Base-by-base conservation (phyloP, 208 protist species). In the Crithidia acanthocephali region DNA sequence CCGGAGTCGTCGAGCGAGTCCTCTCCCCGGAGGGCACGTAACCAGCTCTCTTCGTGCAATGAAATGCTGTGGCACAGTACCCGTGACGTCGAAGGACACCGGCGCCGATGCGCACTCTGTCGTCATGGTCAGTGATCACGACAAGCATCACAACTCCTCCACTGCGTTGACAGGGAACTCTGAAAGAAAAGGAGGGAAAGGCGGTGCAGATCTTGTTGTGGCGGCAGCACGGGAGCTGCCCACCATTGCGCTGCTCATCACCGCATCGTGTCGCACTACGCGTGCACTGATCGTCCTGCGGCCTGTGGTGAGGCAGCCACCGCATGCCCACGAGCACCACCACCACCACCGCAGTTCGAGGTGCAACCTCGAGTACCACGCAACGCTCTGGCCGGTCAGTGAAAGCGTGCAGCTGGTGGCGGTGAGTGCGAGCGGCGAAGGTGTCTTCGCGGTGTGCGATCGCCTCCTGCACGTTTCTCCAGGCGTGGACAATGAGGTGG, bases 231-330 rank as follows among this genome's bases (percentile, higher is more conserved):
- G 45, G 13, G 25, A n/a, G 16, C 61, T 79, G 10, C 74, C 74
- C 8, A 79, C 74, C 13, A 64, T 79, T 2, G 66, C 67, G 2
- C 25, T 79, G 7, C 59, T 79, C 33, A 13, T 73, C 33, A 28
- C 56, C 28, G 48, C 60, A 16, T 37, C 73, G 1, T 25, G 33
- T 30, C 1, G 4, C 45, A 25, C 11, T 22, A 33, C 10, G 70
- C 66, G 51, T 8, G 72, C 50, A 9, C 51, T 78, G 20, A 22
- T 78, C n/a, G 40, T 78, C 22, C 51, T 78, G 40, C 72, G 59
- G 25, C 72, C 72, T 7, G 28, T 58, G 7, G 32, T 78, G 28
- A 11, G 8, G n/a, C 0, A 8, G 5, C 18, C 25, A 30, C 23
- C 23, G 5, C 18, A 25, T 16, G 22, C 9, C 13, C 22, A 15